Evolutionary conservation across 495 filamentous ascomycete species (phyloP).

Genomic region (Aspergillus wentii): DNA sequence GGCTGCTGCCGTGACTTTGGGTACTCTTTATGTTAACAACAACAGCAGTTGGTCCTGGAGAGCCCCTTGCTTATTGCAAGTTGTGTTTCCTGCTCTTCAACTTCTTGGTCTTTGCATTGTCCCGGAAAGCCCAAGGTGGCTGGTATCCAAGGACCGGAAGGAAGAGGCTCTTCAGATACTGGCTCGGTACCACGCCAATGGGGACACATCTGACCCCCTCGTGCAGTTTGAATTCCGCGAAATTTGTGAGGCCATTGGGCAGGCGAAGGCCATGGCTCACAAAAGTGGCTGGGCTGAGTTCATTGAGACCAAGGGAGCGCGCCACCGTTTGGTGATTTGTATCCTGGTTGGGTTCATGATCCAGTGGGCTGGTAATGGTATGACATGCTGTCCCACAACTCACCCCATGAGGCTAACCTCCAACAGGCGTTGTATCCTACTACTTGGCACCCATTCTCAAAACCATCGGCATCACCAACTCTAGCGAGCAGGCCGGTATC

Average conservation of each 20-base stretch:
- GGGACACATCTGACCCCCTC: constrained; percentile 10
- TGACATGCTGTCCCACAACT: too few species aligned
- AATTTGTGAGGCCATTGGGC: constrained; percentile 16
- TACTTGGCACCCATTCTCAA: constrained; percentile 31
- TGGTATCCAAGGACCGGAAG: constrained; percentile 27
- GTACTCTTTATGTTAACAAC: constrained; percentile 21
- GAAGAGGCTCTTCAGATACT: constrained; percentile 37
- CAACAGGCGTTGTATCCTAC: constrained; percentile 33
- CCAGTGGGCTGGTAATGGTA: constrained; percentile 35
- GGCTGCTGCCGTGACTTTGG: constrained; percentile 20
- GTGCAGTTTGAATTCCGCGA: constrained; percentile 15
- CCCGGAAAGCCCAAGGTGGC: constrained; percentile 48
- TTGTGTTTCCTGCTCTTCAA: constrained; percentile 15
- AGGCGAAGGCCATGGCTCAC: constrained; percentile 28
- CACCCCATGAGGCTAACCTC: too few species aligned
- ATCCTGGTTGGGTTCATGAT: constrained; percentile 51
- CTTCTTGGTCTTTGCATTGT: constrained; percentile 17
- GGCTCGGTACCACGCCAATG: constrained; percentile 32
- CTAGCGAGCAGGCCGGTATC: constrained; percentile 16
- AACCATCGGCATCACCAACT: constrained; percentile 35
- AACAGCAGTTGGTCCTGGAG: constrained; percentile 21
- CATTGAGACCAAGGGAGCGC: constrained; percentile 48
- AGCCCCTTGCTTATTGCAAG: constrained; percentile 21
- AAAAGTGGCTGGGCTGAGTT: constrained; percentile 53
- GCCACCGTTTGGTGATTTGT: constrained; percentile 53